Evolutionary conservation across 2,329 filamentous ascomycete species (phyloP), one percentile per base, ranked within the genome.

Genomic region (Calonectria montana): DNA sequence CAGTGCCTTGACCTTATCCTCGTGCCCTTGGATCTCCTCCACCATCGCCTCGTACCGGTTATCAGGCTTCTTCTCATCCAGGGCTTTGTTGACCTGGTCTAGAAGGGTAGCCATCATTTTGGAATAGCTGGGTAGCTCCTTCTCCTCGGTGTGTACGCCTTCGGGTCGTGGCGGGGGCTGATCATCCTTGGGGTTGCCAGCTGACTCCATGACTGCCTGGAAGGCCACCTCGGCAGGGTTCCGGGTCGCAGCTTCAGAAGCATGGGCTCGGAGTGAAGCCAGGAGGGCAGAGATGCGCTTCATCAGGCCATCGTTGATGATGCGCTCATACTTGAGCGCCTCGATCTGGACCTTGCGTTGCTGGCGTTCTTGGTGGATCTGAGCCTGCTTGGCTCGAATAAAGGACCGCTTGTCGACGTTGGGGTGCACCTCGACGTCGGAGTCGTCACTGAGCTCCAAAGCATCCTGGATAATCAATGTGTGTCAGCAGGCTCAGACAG

Each of bases 341-440:
- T 94, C 92, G 82, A 99, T 98, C 80, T 97, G 93, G 79, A 94
- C 92, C 82, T 94, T 94, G 69, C 97, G 93, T 80, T 97, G 93
- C 77, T 92, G 88, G 67, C 97, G 93, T 82, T 98, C 93, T 81
- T 96, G 92, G 84, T 99, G 97, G 79, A 99, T 99, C 86, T 99
- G 96, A 79, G 92, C 93, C 87, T 98, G 97, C 86, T 99, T 99
- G 76, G 97, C 97, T 76, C 96, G 94, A 83, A 99, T 99, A 85
- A 99, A 99, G 73, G 96, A 98, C 64, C 93, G 91, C 85, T 99
- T 99, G 87, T 99, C 97, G 82, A 99, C 97, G 82, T 99, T 99
- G 72, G 97, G 97, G 84, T 99, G 97, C 64, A 98, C 97, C 86
- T 99, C 97, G 79, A 99, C 93, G 81, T 99, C 97, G 64, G 95